A percentile compares a stretch with the other conserved stretches of the same genome.
Conservation (phyloP, 2,329 filamentous ascomycete genomes). For the Diaporthe sp. region DNA sequence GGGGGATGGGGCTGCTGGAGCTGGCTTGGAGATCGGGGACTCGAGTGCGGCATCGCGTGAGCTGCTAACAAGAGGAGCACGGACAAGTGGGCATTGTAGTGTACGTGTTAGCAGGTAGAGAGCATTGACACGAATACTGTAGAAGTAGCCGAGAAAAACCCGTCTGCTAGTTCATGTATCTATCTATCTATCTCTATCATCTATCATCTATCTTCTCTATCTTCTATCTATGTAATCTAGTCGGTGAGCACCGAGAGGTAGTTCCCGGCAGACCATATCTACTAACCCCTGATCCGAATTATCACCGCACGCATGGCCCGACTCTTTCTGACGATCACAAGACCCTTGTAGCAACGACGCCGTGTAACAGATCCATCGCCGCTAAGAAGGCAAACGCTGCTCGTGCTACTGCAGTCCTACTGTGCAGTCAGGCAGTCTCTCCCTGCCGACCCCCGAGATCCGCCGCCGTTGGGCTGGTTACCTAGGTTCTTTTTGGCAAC, state of each 20-base stretch:
- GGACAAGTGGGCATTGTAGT: constrained; percentile 1
- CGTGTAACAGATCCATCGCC: constrained; percentile 24
- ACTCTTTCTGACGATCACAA: constrained; percentile 1
- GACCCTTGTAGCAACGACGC: constrained; percentile 17
- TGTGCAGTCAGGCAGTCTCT: neutral
- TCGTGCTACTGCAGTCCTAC: neutral
- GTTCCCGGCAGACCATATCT: neutral
- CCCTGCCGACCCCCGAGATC: constrained; percentile 31
- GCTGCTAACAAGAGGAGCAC: neutral
- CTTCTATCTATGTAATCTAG: neutral
- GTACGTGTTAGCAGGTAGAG: neutral
- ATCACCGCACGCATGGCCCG: neutral
- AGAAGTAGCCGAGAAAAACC: neutral
- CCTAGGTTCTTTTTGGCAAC: constrained; percentile 16
- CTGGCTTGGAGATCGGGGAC: constrained; percentile 13
- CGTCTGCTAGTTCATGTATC: neutral
- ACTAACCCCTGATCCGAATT: neutral
- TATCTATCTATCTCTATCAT: neutral
- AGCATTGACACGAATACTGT: neutral
- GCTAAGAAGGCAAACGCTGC: constrained; percentile 4
- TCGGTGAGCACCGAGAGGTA: constrained; percentile 19
- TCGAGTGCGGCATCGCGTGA: constrained; percentile 21
- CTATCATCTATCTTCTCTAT: neutral
- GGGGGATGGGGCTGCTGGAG: neutral
- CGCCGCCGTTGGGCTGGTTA: neutral